Evolutionary conservation across 306 rosid genomes (phyloP), one percentile per base, ranked within the genome.

Genomic region (Alnus rubra): DNA sequence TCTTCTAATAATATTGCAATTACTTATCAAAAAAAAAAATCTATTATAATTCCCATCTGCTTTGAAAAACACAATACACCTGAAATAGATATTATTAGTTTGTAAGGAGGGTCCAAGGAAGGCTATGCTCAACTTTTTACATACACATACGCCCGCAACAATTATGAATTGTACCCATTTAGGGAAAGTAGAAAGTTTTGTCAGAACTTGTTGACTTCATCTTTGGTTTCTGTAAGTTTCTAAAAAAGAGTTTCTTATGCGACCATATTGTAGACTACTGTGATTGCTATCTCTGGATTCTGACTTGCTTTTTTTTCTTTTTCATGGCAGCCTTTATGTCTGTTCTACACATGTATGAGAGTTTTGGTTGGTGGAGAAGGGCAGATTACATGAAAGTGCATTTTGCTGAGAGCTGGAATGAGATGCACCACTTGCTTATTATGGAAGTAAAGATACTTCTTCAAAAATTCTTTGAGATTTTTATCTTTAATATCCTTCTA

Each of bases 321-420:
- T 76, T 18, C 45, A 31, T 79, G 88, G 78, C 90, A 93, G 99
- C 96, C 37, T 95, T 95, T 88, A 87, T 95, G 79, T 95, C 99
- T 39, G 92, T 95, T 82, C 92, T 95, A 28, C 99, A 95, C 84
- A 55, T 95, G 98, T 95, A 95, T 12, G 99, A 95, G 87, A 95
- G 91, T 79, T 91, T 93, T 80, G 99, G 99, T 77, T 95, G 99
- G 99, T 95, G 98, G 99, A 90, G 98, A 78, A 91, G 92, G 78
- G 93, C 98, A 2, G 99, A 95, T 80, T 95, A 95, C 87, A 80
- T 95, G 86, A 93, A 95, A 90, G 99, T 95, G 75, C 98, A 95
- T 85, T 95, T 95, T 83, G 99, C 98, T 53, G 99, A 95, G 88
- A 95, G 99, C 91, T 93, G 98, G 99, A 93, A 95, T 86, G 99